Conservation (phyloP, 345 rosid species). For the Crucihimalaya himalaica region DNA sequence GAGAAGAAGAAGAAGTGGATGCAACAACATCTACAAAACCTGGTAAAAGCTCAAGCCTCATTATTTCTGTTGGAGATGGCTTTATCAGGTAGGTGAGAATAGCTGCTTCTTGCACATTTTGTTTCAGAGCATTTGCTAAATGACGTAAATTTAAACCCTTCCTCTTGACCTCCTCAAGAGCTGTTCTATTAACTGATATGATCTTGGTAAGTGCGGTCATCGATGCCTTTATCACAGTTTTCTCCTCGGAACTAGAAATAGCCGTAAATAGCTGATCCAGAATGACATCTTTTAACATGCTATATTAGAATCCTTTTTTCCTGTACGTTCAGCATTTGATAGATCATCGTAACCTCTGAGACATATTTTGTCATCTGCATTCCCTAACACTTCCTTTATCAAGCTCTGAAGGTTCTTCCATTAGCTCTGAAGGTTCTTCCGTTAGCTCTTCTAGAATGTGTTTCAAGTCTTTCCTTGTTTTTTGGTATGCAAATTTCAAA, state of each 20-base stretch:
- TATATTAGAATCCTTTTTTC: constrained; percentile 61
- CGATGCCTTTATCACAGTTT: constrained; percentile 61
- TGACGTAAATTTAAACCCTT: constrained; percentile 64
- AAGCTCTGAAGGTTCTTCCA: constrained; percentile 59
- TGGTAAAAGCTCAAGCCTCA: constrained; percentile 79
- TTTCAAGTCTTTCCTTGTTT: constrained; percentile 29
- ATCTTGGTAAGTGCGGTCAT: constrained; percentile 68
- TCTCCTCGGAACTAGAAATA: constrained; percentile 75
- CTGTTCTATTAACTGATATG: constrained; percentile 54
- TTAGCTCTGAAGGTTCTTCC: too few species aligned
- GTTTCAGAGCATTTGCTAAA: constrained; percentile 69
- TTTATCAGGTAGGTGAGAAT: constrained; percentile 69
- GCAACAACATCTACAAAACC: constrained; percentile 70
- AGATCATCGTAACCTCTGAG: constrained; percentile 61
- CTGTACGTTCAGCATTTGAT: constrained; percentile 62
- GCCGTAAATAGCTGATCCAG: constrained; percentile 70
- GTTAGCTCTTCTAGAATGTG: constrained; percentile 35
- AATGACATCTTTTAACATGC: constrained; percentile 67
- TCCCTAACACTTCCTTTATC: constrained; percentile 56
- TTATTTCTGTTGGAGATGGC: constrained; percentile 84
- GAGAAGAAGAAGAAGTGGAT: constrained; percentile 44
- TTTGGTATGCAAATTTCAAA: constrained; percentile 27
- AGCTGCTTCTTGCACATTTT: constrained; percentile 84
- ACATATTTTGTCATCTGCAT: constrained; percentile 58
- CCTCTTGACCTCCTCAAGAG: constrained; percentile 65